Conservation (phyloP, 2,329 filamentous ascomycete species). For the Xylariaceae sp. region DNA sequence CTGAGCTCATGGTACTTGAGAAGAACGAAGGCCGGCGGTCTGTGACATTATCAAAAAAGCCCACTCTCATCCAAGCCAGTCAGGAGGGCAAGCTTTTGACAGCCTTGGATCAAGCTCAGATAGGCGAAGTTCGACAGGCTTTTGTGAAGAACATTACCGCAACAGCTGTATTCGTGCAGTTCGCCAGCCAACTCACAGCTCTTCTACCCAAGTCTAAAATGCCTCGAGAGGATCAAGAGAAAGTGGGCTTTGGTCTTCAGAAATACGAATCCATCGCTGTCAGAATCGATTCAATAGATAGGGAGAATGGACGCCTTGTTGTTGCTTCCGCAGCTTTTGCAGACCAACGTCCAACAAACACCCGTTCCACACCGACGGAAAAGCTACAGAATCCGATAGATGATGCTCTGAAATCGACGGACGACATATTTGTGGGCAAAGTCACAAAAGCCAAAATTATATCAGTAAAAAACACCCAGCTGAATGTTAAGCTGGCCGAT, state of each 20-base stretch:
- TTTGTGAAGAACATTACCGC: slow-evolving; percentile 82
- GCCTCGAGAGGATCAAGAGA: slow-evolving; percentile 60
- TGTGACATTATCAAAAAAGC: slow-evolving; percentile 77
- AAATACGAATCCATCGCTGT: slow-evolving; percentile 72
- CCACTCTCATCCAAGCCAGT: slow-evolving; percentile 71
- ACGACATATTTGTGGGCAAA: slow-evolving; percentile 70
- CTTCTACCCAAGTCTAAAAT: slow-evolving; percentile 77
- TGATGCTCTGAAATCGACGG: slow-evolving; percentile 56
- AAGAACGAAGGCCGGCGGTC: slow-evolving; percentile 75
- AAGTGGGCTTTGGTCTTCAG: slow-evolving; percentile 73
- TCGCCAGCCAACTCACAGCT: slow-evolving; percentile 71
- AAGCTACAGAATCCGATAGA: slow-evolving; percentile 55
- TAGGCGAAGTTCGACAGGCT: slow-evolving; percentile 66
- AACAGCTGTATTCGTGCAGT: slow-evolving; percentile 84
- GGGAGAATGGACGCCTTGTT: slow-evolving; percentile 64
- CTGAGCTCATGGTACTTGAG: slow-evolving; percentile 79
- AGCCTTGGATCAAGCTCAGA: slow-evolving; percentile 65
- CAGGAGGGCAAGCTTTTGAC: slow-evolving; percentile 69
- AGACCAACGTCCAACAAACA: slow-evolving; percentile 36
- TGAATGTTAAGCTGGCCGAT: slow-evolving; percentile 85
- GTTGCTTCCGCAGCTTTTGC: slow-evolving; percentile 45
- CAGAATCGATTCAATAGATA: slow-evolving; percentile 69
- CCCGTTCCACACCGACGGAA: slow-evolving; percentile 30
- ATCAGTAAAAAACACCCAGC: slow-evolving; percentile 85
- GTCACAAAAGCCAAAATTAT: slow-evolving; percentile 71